Evolutionary conservation across 176 grass and related monocot species (phyloP), one percentile per base, ranked within the genome.

Genomic region (Thinopyrum elongatum): DNA sequence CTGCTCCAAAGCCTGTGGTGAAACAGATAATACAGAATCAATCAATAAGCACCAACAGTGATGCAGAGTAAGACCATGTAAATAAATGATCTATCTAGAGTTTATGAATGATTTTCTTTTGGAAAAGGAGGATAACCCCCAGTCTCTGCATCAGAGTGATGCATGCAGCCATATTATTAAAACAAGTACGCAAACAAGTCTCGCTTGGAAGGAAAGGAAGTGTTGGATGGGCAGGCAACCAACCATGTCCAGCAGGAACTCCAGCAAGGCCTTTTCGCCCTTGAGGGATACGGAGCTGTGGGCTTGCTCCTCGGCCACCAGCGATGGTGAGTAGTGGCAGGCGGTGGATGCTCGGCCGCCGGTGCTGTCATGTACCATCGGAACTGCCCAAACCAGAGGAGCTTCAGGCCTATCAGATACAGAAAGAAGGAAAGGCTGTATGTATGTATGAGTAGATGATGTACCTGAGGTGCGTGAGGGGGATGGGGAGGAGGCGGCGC

Each of bases 241-340:
- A 5, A 76, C 82, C 86, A 82, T 75, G 44, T 81, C 70, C 10
- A 86, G 82, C 19, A 94, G 73, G 65, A 86, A 38, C 85, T 90
- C 90, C 25, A 89, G 90, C 65, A 80, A 76, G 70, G 84, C 80
- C 88, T 95, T 86, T 13, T 92, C 90, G 30, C 72, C 93, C 87
- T 90, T 94, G 2, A 87, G 31, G 0, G 67, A 74, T 4, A 61
- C 84, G n/a, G 81, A 75, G 68, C 78, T 51, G 15, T 82, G 70
- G 26, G 26, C n/a, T 17, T 89, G 83, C 29, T 87, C 84, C 26
- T 83, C 86, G 8, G 83, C 86, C 4, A 93, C 80, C 25, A 92
- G 85, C 14, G 83, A 93, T 0, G 84, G 80, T 10, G 93, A 89
- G 80, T 88, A 88, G 44, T 88, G 90, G 86, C 82, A 86, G 17